Evolutionary conservation across 768 basidiomycete species (phyloP).

Genomic region (Mycena vitilis): DNA sequence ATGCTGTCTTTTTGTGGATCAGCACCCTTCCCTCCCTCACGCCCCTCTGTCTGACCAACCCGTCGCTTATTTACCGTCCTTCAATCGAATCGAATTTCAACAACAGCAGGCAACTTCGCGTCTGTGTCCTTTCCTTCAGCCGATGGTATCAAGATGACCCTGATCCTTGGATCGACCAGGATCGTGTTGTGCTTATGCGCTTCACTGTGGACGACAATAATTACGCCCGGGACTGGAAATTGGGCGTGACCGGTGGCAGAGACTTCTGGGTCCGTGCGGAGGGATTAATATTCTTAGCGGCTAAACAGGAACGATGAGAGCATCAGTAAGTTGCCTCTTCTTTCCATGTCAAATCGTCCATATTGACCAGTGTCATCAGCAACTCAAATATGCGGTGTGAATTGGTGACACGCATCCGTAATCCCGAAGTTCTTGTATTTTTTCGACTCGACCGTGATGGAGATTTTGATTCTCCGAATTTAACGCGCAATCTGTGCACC

Average conservation of each 20-base stretch:
- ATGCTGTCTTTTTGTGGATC: background rate
- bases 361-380: no score
- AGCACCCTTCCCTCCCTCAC: background rate
- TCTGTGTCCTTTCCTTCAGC: background rate
- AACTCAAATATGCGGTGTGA: no score
- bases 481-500: no score
- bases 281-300: no score
- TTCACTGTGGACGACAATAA: background rate
- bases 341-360: no score
- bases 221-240: background rate
- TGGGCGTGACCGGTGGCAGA: background rate
- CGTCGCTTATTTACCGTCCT: background rate
- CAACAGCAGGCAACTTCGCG: background rate
- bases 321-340: no score
- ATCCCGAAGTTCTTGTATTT: no score
- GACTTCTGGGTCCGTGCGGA: background rate
- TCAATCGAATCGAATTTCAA: background rate
- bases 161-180: background rate
- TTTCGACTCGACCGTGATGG: no score
- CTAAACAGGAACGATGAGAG: no score
- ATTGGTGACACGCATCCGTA: no score
- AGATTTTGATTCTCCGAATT: no score
- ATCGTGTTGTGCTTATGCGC: conserved; percentile 3
- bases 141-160: background rate
- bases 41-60: background rate